Base-by-base conservation (phyloP, 805 yeast genomes). In the Komagataella populi region DNA sequence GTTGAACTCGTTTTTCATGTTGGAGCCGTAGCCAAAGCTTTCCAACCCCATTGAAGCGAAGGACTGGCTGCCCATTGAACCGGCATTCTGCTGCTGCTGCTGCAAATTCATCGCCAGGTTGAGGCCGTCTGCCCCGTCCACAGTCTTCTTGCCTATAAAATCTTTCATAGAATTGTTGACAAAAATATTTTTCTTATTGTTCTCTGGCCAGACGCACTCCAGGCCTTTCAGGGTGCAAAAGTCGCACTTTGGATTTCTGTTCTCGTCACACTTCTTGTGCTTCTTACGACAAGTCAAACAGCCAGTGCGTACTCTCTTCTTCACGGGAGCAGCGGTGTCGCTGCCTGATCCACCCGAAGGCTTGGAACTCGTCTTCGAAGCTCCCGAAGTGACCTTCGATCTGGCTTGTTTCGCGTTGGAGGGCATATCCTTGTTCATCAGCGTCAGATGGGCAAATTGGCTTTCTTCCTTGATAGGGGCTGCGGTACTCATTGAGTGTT, bases 261-360 rank as follows among this genome's bases (percentile, higher is more conserved):
- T 73, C 56, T 75, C 79, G 59, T 75, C 79, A 60, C 80, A 75
- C 56, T 75, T 75, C 66, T 74, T 69, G 54, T 73, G 77, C 50
- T 76, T 66, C 52, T 71, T 75, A 36, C 80, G 70, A 56, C 80
- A 75, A 6, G 78, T 74, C 48, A 73, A 62, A 59, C 80, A 75
- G 7, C 80, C 80, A 2, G 64, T 62, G 47, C 61, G 55, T 4
- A 56, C 62, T 47, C 72, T 63, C 48, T 67, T 67, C 8, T 30
- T 30, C 14, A 30, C 39, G 14, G 39, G 18, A 65, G 65, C 6
- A 62, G 58, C 51, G 68, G 67, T 5, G 68, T 62, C 6, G 39
- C 14, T 30, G 12, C 39, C 39, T 10, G 39, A 7, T 30, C 39
- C 39, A 8, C 39, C 39, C 10, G 39, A 12, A 10, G 39, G 14